Evolutionary conservation across 371 early-diverging fungal genomes (phyloP), one percentile per base, ranked within the genome.

Genomic region (Mortierella sp.): DNA sequence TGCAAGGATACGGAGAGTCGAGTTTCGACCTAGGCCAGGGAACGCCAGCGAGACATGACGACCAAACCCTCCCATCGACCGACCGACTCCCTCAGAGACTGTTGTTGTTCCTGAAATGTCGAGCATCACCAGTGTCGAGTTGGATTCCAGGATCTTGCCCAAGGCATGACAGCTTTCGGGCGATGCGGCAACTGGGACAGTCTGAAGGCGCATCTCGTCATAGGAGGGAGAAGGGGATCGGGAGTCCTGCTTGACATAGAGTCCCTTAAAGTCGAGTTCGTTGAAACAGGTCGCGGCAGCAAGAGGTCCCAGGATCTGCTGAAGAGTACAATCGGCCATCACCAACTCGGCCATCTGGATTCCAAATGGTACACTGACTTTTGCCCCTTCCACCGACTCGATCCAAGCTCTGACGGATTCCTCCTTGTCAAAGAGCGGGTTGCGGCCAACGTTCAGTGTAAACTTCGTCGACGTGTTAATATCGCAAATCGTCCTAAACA

Each of bases 41-140:
- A 84, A 78, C 32, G 78, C 78, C 21, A 78, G 43, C 32, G 72
- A 65, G 38, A 84, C 29, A 32, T 75, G 35, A 0, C 43, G 58
- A 6, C 84, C 84, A 63, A 84, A 81, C 49, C 84, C 84, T 2
- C 84, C 84, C 0, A 78, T 49, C 27, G 72, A 68, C 41, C 63
- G 63, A 32, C 63, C 18, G 21, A 18, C 18, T 5, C 63, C 18
- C 21, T 35, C 63, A 35, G 49, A 18, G 65, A 43, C 49, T 27
- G 14, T 46, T 35, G 71, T 84, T 80, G 70, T 70, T 6, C 84
- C 84, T 1, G 84, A 83, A 1, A 80, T 51, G 49, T 83, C 84
- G 46, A 83, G 73, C 80, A 77, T 75, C 1, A 83, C 56, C 70
- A 83, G 46, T 0, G 65, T 70, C 43, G 70, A 70, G 75, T 83